phyloP scores from a whole-genome alignment of 2,329 filamentous ascomycete species.

The Hymenoscyphus albidus region DNA sequence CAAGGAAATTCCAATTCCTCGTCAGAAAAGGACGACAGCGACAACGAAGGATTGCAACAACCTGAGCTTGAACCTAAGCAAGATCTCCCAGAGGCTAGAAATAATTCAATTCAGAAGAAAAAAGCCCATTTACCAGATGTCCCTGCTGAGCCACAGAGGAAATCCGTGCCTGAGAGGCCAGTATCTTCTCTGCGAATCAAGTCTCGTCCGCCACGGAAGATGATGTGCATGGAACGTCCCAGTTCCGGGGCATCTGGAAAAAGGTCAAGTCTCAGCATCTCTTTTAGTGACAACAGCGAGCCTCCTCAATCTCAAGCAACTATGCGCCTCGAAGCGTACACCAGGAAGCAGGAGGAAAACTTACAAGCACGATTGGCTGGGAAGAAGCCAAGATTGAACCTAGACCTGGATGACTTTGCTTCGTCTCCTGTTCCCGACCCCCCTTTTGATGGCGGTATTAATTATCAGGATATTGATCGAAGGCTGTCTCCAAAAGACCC shows the following conservation, averaged over 20 bases:
- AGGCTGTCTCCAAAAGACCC: slow-evolving; percentile 18
- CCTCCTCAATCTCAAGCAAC: slow-evolving; percentile 23
- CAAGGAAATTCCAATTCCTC: background rate
- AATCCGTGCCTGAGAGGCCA: slow-evolving; percentile 8
- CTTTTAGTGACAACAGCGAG: slow-evolving; percentile 3
- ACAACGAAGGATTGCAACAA: background rate
- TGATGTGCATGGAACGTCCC: slow-evolving; percentile 31
- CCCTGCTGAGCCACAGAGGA: background rate
- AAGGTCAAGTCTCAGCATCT: background rate
- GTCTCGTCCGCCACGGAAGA: slow-evolving; percentile 27
- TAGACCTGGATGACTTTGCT: slow-evolving; percentile 12
- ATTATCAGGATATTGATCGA: slow-evolving; percentile 23
- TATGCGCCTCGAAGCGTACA: slow-evolving; percentile 17
- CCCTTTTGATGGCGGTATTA: slow-evolving; percentile 18
- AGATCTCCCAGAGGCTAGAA: background rate
- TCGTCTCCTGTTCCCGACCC: slow-evolving; percentile 4
- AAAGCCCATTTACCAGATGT: background rate
- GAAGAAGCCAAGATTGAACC: slow-evolving; percentile 5
- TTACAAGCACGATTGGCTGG: slow-evolving; percentile 20
- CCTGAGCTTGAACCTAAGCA: background rate
- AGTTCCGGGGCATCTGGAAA: slow-evolving; percentile 14
- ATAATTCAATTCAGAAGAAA: background rate
- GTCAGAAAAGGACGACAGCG: slow-evolving; percentile 1
- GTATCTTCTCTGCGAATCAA: slow-evolving; percentile 32
- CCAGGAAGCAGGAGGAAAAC: slow-evolving; percentile 20